phyloP scores from a whole-genome alignment of 139 green algal genomes.

The Chlamydomonas sp. region DNA sequence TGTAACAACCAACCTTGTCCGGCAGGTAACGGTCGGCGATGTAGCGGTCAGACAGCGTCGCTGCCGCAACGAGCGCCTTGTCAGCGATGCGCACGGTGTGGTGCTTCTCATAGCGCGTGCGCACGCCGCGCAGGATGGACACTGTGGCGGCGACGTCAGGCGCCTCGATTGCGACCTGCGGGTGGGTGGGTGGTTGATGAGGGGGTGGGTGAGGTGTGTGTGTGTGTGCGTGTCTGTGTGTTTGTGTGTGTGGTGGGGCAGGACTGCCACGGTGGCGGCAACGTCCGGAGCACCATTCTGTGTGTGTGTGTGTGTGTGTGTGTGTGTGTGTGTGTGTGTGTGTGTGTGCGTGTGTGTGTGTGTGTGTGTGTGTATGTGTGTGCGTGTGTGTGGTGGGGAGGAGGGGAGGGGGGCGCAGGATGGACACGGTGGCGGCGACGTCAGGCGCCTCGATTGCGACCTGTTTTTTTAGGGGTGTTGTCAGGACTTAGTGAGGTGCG shows the following conservation, averaged over 20 bases:
- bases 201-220: no score
- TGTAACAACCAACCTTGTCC: constrained; percentile 23
- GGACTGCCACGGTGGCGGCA: no score
- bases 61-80: constrained; percentile 40
- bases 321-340: not conserved
- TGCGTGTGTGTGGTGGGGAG: constrained; percentile 1
- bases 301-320: not conserved
- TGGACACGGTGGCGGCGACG: constrained; percentile 80
- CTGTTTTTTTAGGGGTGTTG: no score
- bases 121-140: constrained; percentile 85
- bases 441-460: constrained; percentile 31
- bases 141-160: constrained; percentile 73
- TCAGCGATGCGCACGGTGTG: constrained; percentile 60
- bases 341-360: not conserved
- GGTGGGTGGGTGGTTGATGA: no score
- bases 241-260: no score
- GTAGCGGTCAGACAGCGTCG: constrained; percentile 48
- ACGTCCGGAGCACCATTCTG: no score
- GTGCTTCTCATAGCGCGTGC: constrained; percentile 76
- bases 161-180: constrained; percentile 24
- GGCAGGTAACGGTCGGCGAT: constrained; percentile 42
- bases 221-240: no score
- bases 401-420: constrained; percentile 53
- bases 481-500: no score
- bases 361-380: not conserved